Conservation (phyloP, 164 flowering plant genomes). For the Stephania yunnanensis region DNA sequence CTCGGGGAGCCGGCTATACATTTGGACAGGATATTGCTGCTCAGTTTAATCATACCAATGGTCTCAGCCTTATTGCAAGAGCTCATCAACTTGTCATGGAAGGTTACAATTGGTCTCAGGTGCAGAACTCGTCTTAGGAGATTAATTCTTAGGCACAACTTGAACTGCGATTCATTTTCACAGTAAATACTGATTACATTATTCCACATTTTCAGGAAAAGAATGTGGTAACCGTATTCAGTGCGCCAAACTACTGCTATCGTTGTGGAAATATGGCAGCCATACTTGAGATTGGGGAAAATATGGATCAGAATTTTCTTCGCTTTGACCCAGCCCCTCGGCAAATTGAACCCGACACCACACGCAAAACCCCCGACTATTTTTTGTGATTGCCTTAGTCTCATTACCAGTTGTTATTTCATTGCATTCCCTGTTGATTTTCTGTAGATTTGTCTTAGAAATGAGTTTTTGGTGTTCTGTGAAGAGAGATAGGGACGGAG, state of each 20-base stretch:
- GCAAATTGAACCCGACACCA: slow-evolving; percentile 73
- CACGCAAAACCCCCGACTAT: slow-evolving; percentile 88
- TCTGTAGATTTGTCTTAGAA: slow-evolving; percentile 41
- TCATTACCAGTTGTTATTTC: slow-evolving; percentile 16
- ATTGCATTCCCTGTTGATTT: slow-evolving; percentile 17
- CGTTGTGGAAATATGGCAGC: slow-evolving; percentile 96
- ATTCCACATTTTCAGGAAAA: slow-evolving; percentile 39
- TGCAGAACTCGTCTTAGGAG: slow-evolving; percentile 18
- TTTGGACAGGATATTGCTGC: slow-evolving; percentile 85
- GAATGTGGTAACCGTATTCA: slow-evolving; percentile 77
- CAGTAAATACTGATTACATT: not conserved
- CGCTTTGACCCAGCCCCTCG: slow-evolving; percentile 91
- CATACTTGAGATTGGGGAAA: slow-evolving; percentile 80
- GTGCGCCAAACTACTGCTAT: slow-evolving; percentile 88
- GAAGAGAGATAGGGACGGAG: slow-evolving; percentile 16
- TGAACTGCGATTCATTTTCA: not conserved
- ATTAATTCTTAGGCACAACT: not conserved
- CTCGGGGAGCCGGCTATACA: slow-evolving; percentile 86
- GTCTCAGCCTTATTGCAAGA: slow-evolving; percentile 66
- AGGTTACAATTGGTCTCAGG: slow-evolving; percentile 85
- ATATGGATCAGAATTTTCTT: slow-evolving; percentile 80
- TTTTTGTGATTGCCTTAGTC: slow-evolving; percentile 45
- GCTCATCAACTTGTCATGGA: slow-evolving; percentile 95
- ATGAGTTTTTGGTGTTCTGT: slow-evolving; percentile 24
- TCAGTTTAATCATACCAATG: slow-evolving; percentile 79